Evolutionary conservation across 2,329 filamentous ascomycete genomes (phyloP).

Genomic region (Ophiocordyceps polyrhachis-furcata): DNA sequence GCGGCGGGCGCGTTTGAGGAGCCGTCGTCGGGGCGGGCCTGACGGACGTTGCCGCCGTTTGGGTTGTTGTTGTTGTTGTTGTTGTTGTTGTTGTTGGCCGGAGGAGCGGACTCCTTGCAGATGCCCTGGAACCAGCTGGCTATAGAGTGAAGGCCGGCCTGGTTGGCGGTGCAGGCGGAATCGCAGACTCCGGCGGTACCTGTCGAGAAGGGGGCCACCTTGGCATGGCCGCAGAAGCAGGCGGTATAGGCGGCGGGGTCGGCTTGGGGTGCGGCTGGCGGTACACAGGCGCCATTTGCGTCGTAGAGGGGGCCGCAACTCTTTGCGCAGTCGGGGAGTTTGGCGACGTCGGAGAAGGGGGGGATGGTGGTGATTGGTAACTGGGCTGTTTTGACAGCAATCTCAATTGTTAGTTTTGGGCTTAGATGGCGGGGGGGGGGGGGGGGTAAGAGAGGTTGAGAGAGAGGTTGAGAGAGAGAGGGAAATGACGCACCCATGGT

Average conservation of each 20-base stretch:
- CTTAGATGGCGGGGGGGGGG: not conserved
- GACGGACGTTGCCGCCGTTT: constrained; percentile 4
- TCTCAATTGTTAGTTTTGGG: no score
- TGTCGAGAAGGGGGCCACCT: constrained; percentile 38
- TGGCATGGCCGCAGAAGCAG: constrained; percentile 55
- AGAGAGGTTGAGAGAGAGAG: not conserved
- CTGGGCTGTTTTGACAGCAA: not conserved
- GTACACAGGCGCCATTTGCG: constrained; percentile 54
- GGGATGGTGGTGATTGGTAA: constrained; percentile 31
- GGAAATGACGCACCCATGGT: not conserved
- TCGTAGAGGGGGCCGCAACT: constrained; percentile 43
- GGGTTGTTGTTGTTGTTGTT: no score
- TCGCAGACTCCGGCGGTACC: constrained; percentile 44
- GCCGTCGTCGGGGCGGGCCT: constrained; percentile 2
- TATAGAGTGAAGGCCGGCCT: constrained; percentile 33
- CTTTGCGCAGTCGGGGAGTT: constrained; percentile 43
- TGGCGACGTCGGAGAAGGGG: constrained; percentile 24
- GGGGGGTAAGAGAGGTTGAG: not conserved
- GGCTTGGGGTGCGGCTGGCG: constrained; percentile 29
- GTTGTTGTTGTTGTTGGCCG: constrained; percentile 8
- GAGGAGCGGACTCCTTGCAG: constrained; percentile 27
- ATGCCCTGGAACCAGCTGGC: constrained; percentile 52
- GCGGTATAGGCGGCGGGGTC: constrained; percentile 35
- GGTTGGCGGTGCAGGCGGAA: constrained; percentile 29
- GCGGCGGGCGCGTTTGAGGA: constrained; percentile 1